Base-by-base conservation (phyloP, 208 protist species). In the Crithidia mellificae region DNA sequence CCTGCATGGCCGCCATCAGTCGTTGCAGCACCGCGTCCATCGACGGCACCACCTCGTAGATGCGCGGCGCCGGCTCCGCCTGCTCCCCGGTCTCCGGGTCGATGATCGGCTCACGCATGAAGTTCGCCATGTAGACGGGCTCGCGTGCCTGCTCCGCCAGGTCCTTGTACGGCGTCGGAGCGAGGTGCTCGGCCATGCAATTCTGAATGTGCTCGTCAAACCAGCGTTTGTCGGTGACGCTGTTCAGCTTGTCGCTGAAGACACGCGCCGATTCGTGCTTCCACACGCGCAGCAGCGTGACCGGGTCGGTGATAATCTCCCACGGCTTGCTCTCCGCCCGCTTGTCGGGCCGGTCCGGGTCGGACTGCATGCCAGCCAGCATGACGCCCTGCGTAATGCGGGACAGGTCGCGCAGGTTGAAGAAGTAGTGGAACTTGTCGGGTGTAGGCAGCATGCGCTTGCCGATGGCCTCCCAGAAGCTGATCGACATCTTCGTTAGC, bases 371-470 rank as follows among this genome's bases (percentile, higher is more conserved):
- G 53, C 87, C 86, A 3, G 91, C 81, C 41, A 93, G 81, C 81
- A 98, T 93, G 46, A 99, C 83, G 68, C 98, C 98, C 70, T 98
- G 91, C 58, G 98, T 98, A 49, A 99, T 97, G 38, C 86, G 85
- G 7, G 94, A 97, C 9, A 99, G 82, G 63, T 99, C 98, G 58
- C 97, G 89, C 75, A 99, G 84, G 85, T 99, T 99, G 85, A 99
- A 99, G 57, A 99, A 91, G 90, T 99, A 99, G 80, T 99, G 97
- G 80, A 99, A 99, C 82, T 99, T 99, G 61, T 96, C 91, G 19
- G 98, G 97, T 2, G 97, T 99, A 47, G 98, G 98, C 34, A 99
- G 79, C 93, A 99, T 98, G 63, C 92, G 95, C 68, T 86, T 90
- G 36, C 81, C 77, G 68, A 97, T 95, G 22, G 74, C 68, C 72